Conservation (phyloP, 2,329 filamentous ascomycete genomes). For the Penicillium hesseltinei region DNA sequence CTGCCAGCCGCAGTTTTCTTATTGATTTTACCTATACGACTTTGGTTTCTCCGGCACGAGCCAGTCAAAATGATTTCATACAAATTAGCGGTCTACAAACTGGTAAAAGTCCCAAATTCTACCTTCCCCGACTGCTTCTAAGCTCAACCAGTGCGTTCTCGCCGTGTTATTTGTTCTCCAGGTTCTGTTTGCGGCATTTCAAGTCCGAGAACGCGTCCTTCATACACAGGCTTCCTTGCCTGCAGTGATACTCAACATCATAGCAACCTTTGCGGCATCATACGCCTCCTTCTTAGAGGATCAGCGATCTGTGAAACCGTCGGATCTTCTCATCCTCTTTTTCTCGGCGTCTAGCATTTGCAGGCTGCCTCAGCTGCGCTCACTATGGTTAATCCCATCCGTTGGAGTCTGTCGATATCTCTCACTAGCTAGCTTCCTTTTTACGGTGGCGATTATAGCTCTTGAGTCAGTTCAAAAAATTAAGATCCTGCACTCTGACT, state of each 20-base stretch:
- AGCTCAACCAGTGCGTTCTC: not conserved
- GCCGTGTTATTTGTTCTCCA: not conserved
- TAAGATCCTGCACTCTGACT: not conserved
- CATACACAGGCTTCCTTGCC: not conserved
- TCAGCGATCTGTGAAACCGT: slow-evolving; percentile 3
- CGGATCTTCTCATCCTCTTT: slow-evolving; percentile 7
- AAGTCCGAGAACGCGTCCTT: not conserved
- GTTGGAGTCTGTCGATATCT: not conserved
- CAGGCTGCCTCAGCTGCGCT: not conserved
- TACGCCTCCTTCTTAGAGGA: not conserved
- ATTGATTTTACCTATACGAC: not conserved
- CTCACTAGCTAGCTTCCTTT: not conserved
- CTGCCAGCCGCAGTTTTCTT: not conserved
- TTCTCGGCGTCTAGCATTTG: slow-evolving; percentile 6
- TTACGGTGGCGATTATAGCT: not conserved
- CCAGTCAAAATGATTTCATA: not conserved
- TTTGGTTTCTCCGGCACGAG: not conserved
- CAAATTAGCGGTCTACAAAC: not conserved
- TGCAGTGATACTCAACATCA: not conserved
- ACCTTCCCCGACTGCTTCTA: not conserved
- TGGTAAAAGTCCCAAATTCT: not conserved
- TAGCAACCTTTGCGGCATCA: not conserved
- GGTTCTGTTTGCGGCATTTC: not conserved
- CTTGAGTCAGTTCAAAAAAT: not conserved
- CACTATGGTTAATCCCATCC: slow-evolving; percentile 7